Percentiles rank a stretch among this genome's conserved stretches.
Evolutionary conservation across 306 rosid genomes (phyloP).

Genomic region (Fragaria ananassa): DNA sequence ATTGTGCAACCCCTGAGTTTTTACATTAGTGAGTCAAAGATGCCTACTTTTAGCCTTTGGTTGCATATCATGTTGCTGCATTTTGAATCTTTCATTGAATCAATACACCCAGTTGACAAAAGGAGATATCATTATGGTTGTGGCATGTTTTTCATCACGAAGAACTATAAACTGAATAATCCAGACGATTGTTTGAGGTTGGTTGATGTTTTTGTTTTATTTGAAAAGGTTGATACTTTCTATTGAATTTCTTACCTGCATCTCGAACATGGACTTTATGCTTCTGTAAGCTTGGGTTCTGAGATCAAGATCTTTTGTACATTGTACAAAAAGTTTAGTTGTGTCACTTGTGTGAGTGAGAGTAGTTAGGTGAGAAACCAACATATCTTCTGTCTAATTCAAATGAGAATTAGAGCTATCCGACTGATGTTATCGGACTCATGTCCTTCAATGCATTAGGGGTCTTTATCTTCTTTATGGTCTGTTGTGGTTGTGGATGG

Average conservation of each 20-base stretch:
- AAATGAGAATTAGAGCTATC: neutral
- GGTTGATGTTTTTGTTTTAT: neutral
- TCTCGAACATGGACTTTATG: neutral
- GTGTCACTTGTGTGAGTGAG: neutral
- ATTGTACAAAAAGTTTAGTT: neutral
- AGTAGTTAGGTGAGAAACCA: neutral
- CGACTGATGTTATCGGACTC: neutral
- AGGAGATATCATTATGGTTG: neutral
- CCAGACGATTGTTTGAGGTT: neutral
- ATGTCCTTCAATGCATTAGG: neutral
- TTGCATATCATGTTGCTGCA: neutral
- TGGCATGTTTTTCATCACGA: neutral
- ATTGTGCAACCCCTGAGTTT: neutral
- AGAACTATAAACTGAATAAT: no score
- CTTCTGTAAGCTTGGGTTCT: neutral
- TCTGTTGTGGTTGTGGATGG: neutral
- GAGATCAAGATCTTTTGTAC: neutral
- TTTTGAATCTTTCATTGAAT: no score
- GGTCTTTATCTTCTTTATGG: neutral
- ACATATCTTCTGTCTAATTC: neutral
- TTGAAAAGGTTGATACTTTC: neutral
- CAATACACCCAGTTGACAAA: neutral
- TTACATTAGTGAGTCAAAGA: neutral
- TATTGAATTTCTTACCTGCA: neutral
- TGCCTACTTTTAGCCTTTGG: neutral